Base-by-base conservation (phyloP, 805 yeast genomes). In the Candida cerambycidarum region DNA sequence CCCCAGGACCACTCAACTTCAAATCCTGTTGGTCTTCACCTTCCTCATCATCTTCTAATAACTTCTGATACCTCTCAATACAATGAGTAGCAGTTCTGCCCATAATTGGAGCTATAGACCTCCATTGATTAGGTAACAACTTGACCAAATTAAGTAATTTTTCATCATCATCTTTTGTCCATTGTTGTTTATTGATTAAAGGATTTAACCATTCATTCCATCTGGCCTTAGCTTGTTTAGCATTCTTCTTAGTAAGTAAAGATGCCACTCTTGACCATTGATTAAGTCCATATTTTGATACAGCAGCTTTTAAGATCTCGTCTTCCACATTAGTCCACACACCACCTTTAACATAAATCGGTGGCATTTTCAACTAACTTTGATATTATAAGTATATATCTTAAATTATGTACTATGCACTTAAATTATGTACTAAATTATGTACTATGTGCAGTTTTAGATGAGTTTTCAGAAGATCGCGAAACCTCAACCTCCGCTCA, bases 241-340 rank as follows among this genome's bases (percentile, higher is more conserved):
- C 95, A 1, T 89, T 83, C 62, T 92, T 92, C 58, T 85, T 80
- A 5, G 88, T 83, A 27, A 92, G 66, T 34, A 92, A 71, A 0
- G 97, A 89, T 0, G 96, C 85, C 4, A 92, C 92, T 39, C 97
- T 77, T 11, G 93, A 76, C 99, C 99, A 92, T 56, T 93, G 97
- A 53, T 87, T 89, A 14, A 89, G 69, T 0, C 99, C 99, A 61
- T 92, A 92, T 58, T 92, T 93, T 30, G 93, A 78, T 2, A 93
- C 86, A 1, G 97, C 97, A 0, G 97, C 96, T 50, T 83, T 82
- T 32, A 92, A 69, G 33, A 93, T 84, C 61, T 89, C 92, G 62
- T 93, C 99, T 50, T 76, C 85, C 2, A 78, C 77, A 56, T 87
- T 83, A 5, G 95, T 82, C 98, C 98, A 90, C 4, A 79, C 82